Base-by-base conservation (phyloP, 768 basidiomycete species). In the Boletus sp. region DNA sequence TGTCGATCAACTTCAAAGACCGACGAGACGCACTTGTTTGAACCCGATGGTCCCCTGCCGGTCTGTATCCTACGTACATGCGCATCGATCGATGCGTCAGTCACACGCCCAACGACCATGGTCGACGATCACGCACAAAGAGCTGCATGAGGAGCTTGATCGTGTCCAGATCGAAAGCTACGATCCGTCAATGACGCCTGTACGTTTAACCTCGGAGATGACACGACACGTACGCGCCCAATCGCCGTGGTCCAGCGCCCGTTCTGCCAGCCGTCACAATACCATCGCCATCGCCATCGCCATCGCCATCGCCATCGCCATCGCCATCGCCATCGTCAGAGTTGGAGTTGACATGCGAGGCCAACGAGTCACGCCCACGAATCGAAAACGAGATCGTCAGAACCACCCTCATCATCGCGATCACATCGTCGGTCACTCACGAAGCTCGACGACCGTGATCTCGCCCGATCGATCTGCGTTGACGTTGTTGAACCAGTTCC, bases 101-200 rank as follows among this genome's bases (percentile, higher is more conserved):
- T 47, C 32, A 47, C 15, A 28, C 28, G 17, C 30, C 30, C 28
- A 2, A 30, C 29, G 17, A 47, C 7, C 47, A 32, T 17, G n/a
- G 24, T 3, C 2, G 20, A 46, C 41, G 36, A 52, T 7, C n/a
- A 61, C 86, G 64, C 54, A 90, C 90, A 70, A 94, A 93, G 59
- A 93, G 62, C 28, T 78, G 78, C 86, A 94, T 91, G 59, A 92
- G 77, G 35, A 92, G 78, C 76, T 90, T 92, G 70, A 92, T 87
- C 28, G 92, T 93, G 65, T 92, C 92, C 54, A 90, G 75, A 73
- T 92, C 91, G 65, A 93, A 93, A 6, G 86, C 90, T 90, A 35
- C n/a, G 47, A 32, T 1, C 4, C 7, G 11, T 47, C 30, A 29
- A 17, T 18, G 11, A 14, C 46, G 29, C 5, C 46, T 10, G 9